Evolutionary conservation across 177 flowering plant species (phyloP).

Genomic region (Telopea speciosissima): DNA sequence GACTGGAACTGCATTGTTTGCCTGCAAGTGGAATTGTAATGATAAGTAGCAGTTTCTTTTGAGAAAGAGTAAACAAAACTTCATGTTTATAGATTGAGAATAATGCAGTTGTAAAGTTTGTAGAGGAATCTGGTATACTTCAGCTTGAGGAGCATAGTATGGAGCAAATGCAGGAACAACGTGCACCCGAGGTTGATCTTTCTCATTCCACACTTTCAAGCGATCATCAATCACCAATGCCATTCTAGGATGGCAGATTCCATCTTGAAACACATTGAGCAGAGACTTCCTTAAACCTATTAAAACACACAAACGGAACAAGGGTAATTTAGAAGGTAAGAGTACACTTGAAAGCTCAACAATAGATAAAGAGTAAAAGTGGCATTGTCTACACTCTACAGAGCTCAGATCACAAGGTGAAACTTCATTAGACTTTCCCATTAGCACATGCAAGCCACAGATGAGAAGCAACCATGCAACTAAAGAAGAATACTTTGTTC

Average conservation of each 20-base stretch:
- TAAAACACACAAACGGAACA: constrained; percentile 10
- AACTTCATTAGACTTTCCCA: neutral
- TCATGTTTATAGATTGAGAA: neutral
- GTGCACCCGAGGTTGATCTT: constrained; percentile 95
- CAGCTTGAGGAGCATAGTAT: constrained; percentile 97
- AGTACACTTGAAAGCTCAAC: neutral
- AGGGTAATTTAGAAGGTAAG: constrained; percentile 1
- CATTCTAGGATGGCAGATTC: constrained; percentile 96
- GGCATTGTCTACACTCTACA: too few species aligned
- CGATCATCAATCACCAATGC: constrained; percentile 99
- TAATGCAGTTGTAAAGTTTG: neutral
- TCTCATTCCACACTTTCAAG: constrained; percentile 96
- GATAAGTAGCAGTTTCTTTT: constrained; percentile 1
- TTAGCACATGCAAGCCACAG: neutral
- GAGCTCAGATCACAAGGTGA: neutral
- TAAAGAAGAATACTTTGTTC: neutral
- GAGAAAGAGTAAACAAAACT: neutral
- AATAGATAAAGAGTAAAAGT: neutral
- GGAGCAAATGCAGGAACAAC: constrained; percentile 99
- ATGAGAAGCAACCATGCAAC: neutral
- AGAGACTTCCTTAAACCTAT: constrained; percentile 79
- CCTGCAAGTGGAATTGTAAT: constrained; percentile 40
- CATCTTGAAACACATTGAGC: constrained; percentile 86
- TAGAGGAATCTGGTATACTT: constrained; percentile 38
- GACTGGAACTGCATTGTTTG: constrained; percentile 70